These are phyloP conservation scores for Silybum marianum DNA, from an alignment of 129 eudicot genomes.

Conservation along the genomic window DNA sequence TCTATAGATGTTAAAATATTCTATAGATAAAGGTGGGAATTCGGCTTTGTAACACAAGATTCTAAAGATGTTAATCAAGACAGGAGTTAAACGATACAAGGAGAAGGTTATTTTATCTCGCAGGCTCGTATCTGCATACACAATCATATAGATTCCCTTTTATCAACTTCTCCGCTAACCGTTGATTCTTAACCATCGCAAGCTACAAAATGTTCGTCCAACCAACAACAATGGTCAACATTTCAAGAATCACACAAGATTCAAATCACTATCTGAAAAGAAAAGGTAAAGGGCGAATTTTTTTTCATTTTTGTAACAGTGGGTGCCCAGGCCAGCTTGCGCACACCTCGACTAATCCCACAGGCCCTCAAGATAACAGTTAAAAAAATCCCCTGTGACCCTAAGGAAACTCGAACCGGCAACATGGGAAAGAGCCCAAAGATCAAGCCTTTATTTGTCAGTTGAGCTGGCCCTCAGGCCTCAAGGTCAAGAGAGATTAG, in stretches of 20 bases:
- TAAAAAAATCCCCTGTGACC: not conserved
- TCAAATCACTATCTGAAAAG: not conserved
- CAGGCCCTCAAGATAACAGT: not conserved
- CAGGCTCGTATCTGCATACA: conserved; percentile 91
- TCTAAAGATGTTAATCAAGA: not conserved
- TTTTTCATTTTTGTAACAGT: not conserved
- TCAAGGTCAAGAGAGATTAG: not conserved
- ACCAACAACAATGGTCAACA: not conserved
- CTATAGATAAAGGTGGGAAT: not conserved
- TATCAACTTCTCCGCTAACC: conserved; percentile 91
- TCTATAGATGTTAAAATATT: not conserved
- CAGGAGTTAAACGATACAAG: not conserved
- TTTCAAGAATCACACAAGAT: not conserved
- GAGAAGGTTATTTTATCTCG: conserved; percentile 3
- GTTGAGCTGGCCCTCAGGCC: not conserved
- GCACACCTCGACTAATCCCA: not conserved
- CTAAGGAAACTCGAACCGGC: not conserved
- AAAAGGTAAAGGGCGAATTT: not conserved
- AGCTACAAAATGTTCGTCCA: conserved; percentile 43
- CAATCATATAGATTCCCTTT: conserved; percentile 90
- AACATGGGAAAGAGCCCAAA: not conserved
- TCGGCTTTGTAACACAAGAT: not conserved
- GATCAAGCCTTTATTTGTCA: not conserved
- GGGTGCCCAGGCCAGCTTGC: not conserved
- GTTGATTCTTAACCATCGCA: conserved; percentile 99